A percentile compares a stretch with the other conserved stretches of the same genome.
phyloP scores from a whole-genome alignment of 1,284 basidiomycete species.

The Calocybe gambosa region DNA sequence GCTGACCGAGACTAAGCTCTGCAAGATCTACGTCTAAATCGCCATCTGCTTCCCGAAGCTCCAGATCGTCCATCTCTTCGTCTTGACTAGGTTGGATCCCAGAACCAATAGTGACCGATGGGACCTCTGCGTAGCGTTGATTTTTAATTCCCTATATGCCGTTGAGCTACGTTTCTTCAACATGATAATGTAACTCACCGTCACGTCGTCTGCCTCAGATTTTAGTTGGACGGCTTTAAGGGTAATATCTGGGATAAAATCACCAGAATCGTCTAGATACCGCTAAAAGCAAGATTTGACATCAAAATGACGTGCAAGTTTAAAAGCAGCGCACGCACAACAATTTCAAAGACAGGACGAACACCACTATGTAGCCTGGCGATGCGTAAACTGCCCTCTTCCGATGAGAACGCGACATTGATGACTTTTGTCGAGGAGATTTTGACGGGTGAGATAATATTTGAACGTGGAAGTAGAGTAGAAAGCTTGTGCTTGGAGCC shows the following conservation, averaged over 20 bases:
- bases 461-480: conserved; percentile 46
- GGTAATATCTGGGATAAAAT: conserved; percentile 50
- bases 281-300: conserved; percentile 27
- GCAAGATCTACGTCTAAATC: conserved; percentile 79
- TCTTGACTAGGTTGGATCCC: conserved; percentile 60
- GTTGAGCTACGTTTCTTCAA: not conserved
- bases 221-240: conserved; percentile 33
- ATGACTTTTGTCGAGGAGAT: conserved; percentile 39
- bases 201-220: conserved; percentile 5
- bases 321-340: conserved; percentile 31
- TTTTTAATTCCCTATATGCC: conserved; percentile 26
- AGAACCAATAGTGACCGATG: conserved; percentile 54
- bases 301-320: not conserved
- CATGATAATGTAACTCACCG: conserved; percentile 5
- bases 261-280: conserved; percentile 50
- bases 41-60: conserved; percentile 51
- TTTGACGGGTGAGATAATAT: conserved; percentile 37
- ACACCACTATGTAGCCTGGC: conserved; percentile 61
- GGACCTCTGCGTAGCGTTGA: conserved; percentile 62
- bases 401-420: conserved; percentile 39
- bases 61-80: conserved; percentile 48
- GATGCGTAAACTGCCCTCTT: conserved; percentile 46
- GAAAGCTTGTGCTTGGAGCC: conserved; percentile 38
- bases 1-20: conserved; percentile 85
- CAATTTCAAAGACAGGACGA: conserved; percentile 60